Conservation (phyloP, 306 rosid genomes). For the Corylus americana region DNA sequence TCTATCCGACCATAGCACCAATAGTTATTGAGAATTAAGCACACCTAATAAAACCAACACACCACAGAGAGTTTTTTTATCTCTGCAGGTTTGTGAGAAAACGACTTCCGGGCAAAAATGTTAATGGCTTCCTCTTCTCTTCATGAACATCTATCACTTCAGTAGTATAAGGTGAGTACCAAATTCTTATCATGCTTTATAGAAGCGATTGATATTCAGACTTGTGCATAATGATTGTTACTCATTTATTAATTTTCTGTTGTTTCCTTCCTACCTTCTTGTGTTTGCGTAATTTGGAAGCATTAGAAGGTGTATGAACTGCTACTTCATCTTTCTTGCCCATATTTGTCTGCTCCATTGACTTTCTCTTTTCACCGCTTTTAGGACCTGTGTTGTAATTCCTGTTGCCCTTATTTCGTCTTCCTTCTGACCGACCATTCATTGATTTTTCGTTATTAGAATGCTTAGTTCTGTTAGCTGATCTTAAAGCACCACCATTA, state of each 20-base stretch:
- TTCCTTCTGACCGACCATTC: conserved; percentile 33
- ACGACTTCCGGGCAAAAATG: neutral
- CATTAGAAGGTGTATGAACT: conserved; percentile 23
- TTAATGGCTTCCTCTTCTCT: neutral
- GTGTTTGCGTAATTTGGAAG: conserved; percentile 33
- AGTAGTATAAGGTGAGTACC: conserved; percentile 12
- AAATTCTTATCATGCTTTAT: conserved; percentile 1
- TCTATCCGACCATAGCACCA: neutral
- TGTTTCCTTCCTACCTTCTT: conserved; percentile 34
- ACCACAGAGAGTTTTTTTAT: neutral
- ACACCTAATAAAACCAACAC: neutral
- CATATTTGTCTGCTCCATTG: neutral
- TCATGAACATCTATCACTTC: conserved; percentile 2
- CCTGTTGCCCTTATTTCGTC: conserved; percentile 23
- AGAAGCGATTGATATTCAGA: conserved; percentile 12
- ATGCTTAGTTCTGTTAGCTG: conserved; percentile 36
- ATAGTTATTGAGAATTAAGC: no score
- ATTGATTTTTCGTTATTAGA: conserved; percentile 32
- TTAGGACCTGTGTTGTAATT: conserved; percentile 27
- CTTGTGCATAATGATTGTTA: conserved; percentile 7
- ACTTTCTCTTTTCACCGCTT: conserved; percentile 39
- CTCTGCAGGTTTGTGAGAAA: conserved; percentile 19
- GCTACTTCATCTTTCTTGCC: conserved; percentile 32
- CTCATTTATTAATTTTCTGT: conserved; percentile 15
- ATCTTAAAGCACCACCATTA: conserved; percentile 31